phyloP scores from a whole-genome alignment of 345 rosid genomes.

The Leavenworthia alabamica region DNA sequence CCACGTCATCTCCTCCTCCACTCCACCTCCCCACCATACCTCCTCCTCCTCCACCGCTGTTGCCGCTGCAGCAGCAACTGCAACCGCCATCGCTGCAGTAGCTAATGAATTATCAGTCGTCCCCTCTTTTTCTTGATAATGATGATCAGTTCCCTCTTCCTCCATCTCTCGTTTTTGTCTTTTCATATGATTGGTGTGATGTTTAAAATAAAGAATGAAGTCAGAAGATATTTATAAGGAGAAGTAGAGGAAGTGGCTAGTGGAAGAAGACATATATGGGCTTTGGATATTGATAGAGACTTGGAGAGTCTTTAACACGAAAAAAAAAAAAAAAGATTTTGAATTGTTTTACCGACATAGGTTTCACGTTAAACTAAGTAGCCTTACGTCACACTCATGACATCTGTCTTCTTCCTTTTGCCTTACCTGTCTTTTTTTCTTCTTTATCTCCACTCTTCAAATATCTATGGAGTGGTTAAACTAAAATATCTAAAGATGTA shows the following conservation, averaged over 20 bases:
- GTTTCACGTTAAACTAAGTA: slow-evolving; percentile 11
- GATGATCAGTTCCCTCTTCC: background rate
- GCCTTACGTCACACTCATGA: slow-evolving; percentile 21
- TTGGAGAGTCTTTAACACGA: background rate
- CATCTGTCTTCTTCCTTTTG: slow-evolving; percentile 12
- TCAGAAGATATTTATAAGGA: slow-evolving; percentile 32
- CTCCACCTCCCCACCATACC: slow-evolving; percentile 23
- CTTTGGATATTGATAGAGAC: slow-evolving; percentile 24
- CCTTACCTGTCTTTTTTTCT: background rate
- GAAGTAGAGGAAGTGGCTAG: background rate
- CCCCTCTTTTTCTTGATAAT: too few species aligned
- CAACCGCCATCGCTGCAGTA: slow-evolving; percentile 26
- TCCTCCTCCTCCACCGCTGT: slow-evolving; percentile 15
- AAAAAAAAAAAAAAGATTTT: background rate
- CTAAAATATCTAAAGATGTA: background rate
- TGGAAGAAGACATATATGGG: slow-evolving; percentile 19
- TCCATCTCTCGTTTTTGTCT: slow-evolving; percentile 37
- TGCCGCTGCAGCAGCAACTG: slow-evolving; percentile 7
- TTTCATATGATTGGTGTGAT: slow-evolving; percentile 18
- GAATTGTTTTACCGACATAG: slow-evolving; percentile 28
- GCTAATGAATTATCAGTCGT: slow-evolving; percentile 2
- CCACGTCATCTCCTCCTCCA: slow-evolving; percentile 58
- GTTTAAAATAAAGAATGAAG: slow-evolving; percentile 15
- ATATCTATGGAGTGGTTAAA: background rate
- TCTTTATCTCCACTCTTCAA: background rate